Evolutionary conservation across 1,284 basidiomycete genomes (phyloP).

Genomic region (Cutaneotrichosporon sp.): DNA sequence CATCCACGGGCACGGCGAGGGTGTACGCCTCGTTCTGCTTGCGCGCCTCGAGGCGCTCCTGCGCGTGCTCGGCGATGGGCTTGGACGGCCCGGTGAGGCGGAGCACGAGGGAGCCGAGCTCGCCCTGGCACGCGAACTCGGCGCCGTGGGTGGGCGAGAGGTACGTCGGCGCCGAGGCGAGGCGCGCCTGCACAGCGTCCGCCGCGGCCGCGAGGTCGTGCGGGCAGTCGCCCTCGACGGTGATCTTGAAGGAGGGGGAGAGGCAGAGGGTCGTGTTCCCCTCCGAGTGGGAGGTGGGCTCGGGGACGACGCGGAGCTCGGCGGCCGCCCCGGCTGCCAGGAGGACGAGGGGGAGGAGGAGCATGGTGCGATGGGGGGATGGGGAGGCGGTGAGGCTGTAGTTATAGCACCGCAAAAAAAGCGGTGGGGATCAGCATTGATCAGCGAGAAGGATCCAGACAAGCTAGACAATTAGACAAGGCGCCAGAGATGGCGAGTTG

Average conservation of each 20-base stretch:
- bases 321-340: background rate
- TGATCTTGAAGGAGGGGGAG: background rate
- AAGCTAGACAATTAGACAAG: too few species aligned
- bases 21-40: slow-evolving; percentile 12
- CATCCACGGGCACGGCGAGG: slow-evolving; percentile 6
- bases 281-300: slow-evolving; percentile 58
- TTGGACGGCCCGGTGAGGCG: background rate
- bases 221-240: background rate
- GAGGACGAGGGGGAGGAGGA: background rate
- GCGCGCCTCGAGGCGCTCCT: slow-evolving; percentile 19
- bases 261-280: slow-evolving; percentile 58
- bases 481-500: too few species aligned
- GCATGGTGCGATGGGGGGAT: background rate
- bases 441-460: too few species aligned
- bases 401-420: too few species aligned
- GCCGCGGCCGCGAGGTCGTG: slow-evolving; percentile 1
- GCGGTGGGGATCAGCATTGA: too few species aligned
- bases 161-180: slow-evolving; percentile 12
- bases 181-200: background rate
- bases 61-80: slow-evolving; percentile 9
- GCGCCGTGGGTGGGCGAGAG: slow-evolving; percentile 26
- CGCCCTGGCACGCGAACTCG: slow-evolving; percentile 25
- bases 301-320: slow-evolving; percentile 21
- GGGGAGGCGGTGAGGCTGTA: background rate
- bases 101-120: slow-evolving; percentile 6